Base-by-base conservation (phyloP, 2,329 filamentous ascomycete species). In the Arthroderma sp. region DNA sequence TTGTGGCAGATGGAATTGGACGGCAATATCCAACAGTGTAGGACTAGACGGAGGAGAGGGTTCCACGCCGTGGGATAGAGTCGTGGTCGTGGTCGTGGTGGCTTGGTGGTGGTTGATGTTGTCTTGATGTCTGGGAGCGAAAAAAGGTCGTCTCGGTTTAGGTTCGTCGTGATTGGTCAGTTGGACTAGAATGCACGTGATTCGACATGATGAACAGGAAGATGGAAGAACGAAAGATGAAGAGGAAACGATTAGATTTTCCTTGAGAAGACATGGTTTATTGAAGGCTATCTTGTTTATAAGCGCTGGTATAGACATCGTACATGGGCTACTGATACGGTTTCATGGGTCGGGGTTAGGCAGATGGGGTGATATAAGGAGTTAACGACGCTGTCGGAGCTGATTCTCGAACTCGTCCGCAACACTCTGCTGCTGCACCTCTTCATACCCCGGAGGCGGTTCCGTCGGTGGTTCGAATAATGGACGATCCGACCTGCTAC, bases 401-500 rank as follows among this genome's bases (percentile, higher is more conserved):
- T 79, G 77, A 61, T 79, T 77, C 67, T 91, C 87, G 44, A 88
- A 77, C 63, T 87, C 87, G 60, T 86, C 81, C 49, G 85, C 84
- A 62, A 91, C 78, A 60, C 86, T 87, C 63, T 88, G 82, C 67
- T 89, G 83, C 71, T 96, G 91, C 28, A 88, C 87, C 70, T 95
- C 89, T 66, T 96, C 90, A 67, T 97, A 97, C 37, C 84, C 87
- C 54, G 91, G 91, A 52, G 91, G 91, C 4, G 91, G 89, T 68
- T 93, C 91, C 47, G 72, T 84, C 66, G 66, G 88, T 72, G 74
- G 73, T 58, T 75, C 71, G 71, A 75, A 73, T 15, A 21, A 23
- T 17, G 17, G 38, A 7, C 33, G 55, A 4, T 35, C 33, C 13
- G 47, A 51, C 47, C 25, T 33, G 13, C 28, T 51, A 17, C n/a